Base-by-base conservation (phyloP, 208 protist species). In the Leishmania tropica region DNA sequence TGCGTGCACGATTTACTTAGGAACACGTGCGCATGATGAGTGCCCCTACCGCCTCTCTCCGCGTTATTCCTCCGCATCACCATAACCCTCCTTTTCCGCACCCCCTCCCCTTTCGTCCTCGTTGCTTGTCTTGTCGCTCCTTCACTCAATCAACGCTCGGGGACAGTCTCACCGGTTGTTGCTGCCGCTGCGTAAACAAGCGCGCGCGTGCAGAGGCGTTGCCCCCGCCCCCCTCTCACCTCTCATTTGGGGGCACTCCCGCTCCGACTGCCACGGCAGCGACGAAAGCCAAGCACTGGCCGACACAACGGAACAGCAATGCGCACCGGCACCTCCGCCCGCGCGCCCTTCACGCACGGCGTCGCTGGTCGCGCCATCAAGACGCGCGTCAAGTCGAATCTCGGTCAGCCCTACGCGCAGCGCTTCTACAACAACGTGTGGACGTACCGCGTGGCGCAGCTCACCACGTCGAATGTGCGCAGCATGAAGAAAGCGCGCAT, bases 371-470 rank as follows among this genome's bases (percentile, higher is more conserved):
- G 90, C 1, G 76, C 84, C 31, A 92, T 97, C 68, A 97, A 97
- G 75, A 91, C 88, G 7, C 94, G 91, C 48, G 89, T 97, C 19
- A 75, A 81, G 62, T 95, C 92, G 2, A 97, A 97, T 72, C 73
- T 93, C 21, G 89, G 88, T 19, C 88, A 91, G 51, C 87, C 91
- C 40, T 92, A 90, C 76, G 86, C 88, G 31, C 79, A 86, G 37
- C 91, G 94, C 54, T 94, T 94, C 82, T 94, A 89, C 75, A 93
- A 96, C 80, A 86, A 82, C 28, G 35, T 94, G 10, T 97, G 94
- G 93, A 94, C 90, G 13, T 96, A 97, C 82, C 91, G 93, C 48
- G 77, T 93, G 28, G 86, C 90, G 6, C 94, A 97, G 87, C 90
- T 97, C 54, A 96, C 94, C n/a, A 97, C 92, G 37, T 93, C 90